phyloP scores from a whole-genome alignment of 306 rosid species.

The Datisca glomerata region DNA sequence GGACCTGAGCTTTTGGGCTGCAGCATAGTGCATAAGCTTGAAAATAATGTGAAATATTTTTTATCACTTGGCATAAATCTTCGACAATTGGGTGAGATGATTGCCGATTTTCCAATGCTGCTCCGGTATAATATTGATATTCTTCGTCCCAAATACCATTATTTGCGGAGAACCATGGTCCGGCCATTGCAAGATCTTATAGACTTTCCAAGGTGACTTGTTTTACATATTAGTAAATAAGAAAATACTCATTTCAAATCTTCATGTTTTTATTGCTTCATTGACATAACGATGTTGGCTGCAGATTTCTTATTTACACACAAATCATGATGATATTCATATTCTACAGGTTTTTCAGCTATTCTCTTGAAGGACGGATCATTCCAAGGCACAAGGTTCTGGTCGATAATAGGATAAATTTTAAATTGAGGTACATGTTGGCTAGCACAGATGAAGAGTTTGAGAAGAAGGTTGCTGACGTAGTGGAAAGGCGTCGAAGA shows the following conservation, averaged over 20 bases:
- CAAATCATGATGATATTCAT: neutral
- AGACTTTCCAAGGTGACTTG: constrained; percentile 90
- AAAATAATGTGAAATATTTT: constrained; percentile 59
- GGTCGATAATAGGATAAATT: constrained; percentile 53
- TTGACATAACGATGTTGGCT: constrained; percentile 5
- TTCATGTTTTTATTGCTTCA: neutral
- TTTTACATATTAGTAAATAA: too few relatives aligned
- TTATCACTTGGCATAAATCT: constrained; percentile 68
- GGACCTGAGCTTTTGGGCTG: constrained; percentile 92
- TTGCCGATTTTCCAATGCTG: constrained; percentile 83
- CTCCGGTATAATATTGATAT: constrained; percentile 63
- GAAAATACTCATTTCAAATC: neutral
- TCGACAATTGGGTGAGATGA: constrained; percentile 63
- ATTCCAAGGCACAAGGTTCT: constrained; percentile 84
- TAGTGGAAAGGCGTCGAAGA: constrained; percentile 36
- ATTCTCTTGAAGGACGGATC: constrained; percentile 78
- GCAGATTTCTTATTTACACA: too few relatives aligned
- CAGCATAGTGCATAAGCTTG: constrained; percentile 69
- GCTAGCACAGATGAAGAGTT: constrained; percentile 68
- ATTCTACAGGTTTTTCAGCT: constrained; percentile 67
- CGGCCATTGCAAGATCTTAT: constrained; percentile 67
- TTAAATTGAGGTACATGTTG: constrained; percentile 75
- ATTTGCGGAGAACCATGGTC: constrained; percentile 75
- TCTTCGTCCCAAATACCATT: constrained; percentile 74
- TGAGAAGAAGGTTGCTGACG: constrained; percentile 39